Conservation (phyloP, 2,329 filamentous ascomycete species). For the Neodidymelliopsis sp. region DNA sequence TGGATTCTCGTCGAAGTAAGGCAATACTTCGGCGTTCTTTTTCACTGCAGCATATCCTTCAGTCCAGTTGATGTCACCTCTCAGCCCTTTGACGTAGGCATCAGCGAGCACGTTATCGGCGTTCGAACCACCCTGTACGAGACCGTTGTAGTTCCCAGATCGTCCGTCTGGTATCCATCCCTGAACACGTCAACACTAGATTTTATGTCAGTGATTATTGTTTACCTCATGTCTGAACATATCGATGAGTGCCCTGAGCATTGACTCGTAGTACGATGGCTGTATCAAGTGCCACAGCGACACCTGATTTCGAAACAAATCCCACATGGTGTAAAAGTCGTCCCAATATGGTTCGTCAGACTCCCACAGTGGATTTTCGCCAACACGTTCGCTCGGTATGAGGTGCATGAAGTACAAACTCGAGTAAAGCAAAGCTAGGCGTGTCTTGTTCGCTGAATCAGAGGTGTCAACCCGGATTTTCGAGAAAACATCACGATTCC, state of each 20-base stretch:
- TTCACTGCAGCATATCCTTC: constrained; percentile 75
- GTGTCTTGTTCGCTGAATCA: constrained; percentile 37
- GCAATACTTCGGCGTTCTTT: constrained; percentile 70
- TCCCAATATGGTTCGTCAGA: constrained; percentile 72
- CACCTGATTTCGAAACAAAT: constrained; percentile 66
- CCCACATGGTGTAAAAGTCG: constrained; percentile 79
- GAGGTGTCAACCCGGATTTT: constrained; percentile 57
- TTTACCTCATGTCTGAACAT: constrained; percentile 64
- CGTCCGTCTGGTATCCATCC: constrained; percentile 77
- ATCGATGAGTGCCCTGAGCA: constrained; percentile 75
- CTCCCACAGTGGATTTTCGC: constrained; percentile 74
- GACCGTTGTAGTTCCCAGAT: constrained; percentile 63
- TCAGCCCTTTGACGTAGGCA: constrained; percentile 71
- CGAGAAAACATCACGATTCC: constrained; percentile 63
- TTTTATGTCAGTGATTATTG: too few species aligned
- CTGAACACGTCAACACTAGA: too few species aligned
- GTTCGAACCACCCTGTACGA: constrained; percentile 48
- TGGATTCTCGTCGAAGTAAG: constrained; percentile 46
- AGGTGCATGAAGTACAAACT: constrained; percentile 49
- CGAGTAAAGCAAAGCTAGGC: constrained; percentile 44
- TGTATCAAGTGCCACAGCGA: constrained; percentile 66
- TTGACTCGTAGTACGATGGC: constrained; percentile 67
- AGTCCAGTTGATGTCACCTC: constrained; percentile 70
- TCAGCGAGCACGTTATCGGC: constrained; percentile 65
- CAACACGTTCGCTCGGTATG: constrained; percentile 50